Base-by-base conservation (phyloP, 2,329 filamentous ascomycete species). In the Diaporthe longicolla region DNA sequence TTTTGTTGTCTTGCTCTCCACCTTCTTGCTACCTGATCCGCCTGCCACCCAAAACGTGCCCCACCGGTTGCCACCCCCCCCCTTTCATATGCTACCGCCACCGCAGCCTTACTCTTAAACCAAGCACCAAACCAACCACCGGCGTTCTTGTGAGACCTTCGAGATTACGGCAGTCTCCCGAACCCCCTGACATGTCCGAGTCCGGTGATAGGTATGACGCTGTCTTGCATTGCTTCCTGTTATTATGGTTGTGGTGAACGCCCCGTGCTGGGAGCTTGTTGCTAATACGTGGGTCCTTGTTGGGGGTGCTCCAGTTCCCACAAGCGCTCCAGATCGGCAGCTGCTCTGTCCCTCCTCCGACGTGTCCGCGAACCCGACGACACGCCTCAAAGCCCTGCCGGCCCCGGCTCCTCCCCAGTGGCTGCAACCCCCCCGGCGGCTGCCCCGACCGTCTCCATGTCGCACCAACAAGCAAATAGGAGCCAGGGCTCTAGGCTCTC, bases 271-370 rank as follows among this genome's bases (percentile, higher is more conserved):
- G 54, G 50, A 55, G n/a, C 40, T 65, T 55, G 45, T 32, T 74
- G 70, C 69, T 72, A 48, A 70, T 57, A 13, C 57, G 40, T 35
- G 26, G 63, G 63, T 68, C 63, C 19, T 65, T 54, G 32, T 61
- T 35, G 21, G 32, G 24, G 24, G 37, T 35, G 9, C 37, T 52
- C 48, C 68, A 76, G 75, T 72, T 70, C 61, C 52, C 89, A 89
- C 79, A 89, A 87, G 82, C 88, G 87, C 75, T 88, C 89, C 73
- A 91, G 87, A 80, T 90, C 86, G 69, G 78, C 87, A 54, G 84
- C 85, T 68, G 85, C 88, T 61, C 81, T 90, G 77, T 85, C 89
- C 80, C 80, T 92, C 79, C 82, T 92, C 80, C 75, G 75, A 37
- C 85, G 89, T 75, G 83, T 82, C 76, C 83, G 84, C 76, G 85